Evolutionary conservation across 441 rosid species (phyloP).

Genomic region (Hura crepitans): DNA sequence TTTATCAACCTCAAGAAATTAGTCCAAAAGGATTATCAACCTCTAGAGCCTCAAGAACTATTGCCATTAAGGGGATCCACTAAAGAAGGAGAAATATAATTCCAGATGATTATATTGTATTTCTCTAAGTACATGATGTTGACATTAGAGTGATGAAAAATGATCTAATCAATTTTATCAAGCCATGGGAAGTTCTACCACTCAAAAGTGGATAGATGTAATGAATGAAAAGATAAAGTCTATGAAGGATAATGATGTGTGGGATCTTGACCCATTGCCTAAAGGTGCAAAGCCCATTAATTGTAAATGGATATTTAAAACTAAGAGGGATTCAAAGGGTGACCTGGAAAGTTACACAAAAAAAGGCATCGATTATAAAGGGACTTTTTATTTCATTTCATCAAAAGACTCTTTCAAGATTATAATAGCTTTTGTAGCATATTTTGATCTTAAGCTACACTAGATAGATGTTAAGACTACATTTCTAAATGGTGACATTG

Average conservation of each 20-base stretch:
- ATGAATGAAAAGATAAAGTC: background rate
- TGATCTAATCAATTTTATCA: background rate
- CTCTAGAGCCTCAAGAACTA: background rate
- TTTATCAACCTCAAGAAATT: background rate
- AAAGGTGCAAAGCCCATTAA: no score
- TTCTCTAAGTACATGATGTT: background rate
- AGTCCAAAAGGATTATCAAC: background rate
- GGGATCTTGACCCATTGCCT: no score
- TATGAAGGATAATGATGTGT: no score
- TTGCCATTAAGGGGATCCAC: background rate
- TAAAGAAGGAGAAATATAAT: background rate
- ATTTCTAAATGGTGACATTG: background rate
- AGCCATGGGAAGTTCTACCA: background rate
- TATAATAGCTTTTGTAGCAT: background rate
- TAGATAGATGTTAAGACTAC: background rate
- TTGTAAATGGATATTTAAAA: no score
- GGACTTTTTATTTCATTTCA: background rate
- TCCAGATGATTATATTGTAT: background rate
- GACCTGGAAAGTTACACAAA: background rate
- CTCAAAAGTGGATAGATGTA: background rate
- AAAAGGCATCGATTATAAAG: background rate
- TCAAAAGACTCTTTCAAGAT: background rate
- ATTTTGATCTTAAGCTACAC: slow-evolving; percentile 2
- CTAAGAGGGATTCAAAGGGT: background rate
- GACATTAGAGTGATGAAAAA: background rate